Percentiles rank a stretch among this genome's conserved stretches.
Evolutionary conservation across 179 eudicot species (phyloP).

Genomic region (Patellifolia procumbens): DNA sequence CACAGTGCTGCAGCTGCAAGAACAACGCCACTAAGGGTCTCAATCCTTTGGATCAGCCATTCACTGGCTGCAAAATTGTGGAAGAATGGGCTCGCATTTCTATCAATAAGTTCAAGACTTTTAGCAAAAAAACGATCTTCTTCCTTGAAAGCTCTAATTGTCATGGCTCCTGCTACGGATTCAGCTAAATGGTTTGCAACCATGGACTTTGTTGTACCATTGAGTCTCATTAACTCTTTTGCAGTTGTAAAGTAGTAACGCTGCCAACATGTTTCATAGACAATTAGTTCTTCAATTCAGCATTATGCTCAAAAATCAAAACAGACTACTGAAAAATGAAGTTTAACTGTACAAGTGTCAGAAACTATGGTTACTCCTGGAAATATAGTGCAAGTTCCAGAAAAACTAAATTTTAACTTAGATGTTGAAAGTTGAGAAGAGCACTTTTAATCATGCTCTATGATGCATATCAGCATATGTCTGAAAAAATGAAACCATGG

Average conservation of each 20-base stretch:
- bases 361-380: neutral
- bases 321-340: too few species aligned
- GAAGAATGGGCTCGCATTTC: slow-evolving; percentile 68
- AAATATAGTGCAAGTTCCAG: neutral
- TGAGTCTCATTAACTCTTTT: slow-evolving; percentile 70
- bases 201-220: slow-evolving; percentile 76
- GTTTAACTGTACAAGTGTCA: too few species aligned
- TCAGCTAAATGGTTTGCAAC: slow-evolving; percentile 82
- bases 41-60: slow-evolving; percentile 81
- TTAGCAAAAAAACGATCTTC: slow-evolving; percentile 73
- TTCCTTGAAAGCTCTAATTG: slow-evolving; percentile 71
- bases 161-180: slow-evolving; percentile 64
- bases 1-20: slow-evolving; percentile 63
- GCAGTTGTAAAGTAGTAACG: slow-evolving; percentile 67
- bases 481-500: too few species aligned
- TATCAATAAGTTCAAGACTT: slow-evolving; percentile 60
- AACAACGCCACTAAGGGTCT: slow-evolving; percentile 57
- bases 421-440: too few species aligned
- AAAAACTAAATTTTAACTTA: too few species aligned
- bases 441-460: too few species aligned
- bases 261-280: slow-evolving; percentile 31
- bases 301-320: neutral
- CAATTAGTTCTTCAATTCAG: neutral
- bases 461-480: too few species aligned
- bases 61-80: slow-evolving; percentile 73